Base-by-base conservation (phyloP, 1,284 basidiomycete genomes). In the Mycosarcoma maydis region DNA sequence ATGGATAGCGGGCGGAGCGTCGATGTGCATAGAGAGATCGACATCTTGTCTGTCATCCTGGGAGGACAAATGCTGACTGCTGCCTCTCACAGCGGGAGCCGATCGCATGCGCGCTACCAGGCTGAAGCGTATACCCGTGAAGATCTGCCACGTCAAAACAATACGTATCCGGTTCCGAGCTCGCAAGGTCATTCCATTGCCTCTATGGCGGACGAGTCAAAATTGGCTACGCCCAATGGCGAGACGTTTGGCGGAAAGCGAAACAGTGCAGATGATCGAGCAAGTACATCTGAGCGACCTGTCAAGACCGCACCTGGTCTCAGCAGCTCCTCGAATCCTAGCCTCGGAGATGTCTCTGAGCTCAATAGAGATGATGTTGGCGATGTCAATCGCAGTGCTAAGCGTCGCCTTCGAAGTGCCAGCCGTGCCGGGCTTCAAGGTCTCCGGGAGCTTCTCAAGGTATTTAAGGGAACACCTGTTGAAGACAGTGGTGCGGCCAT, bases 41-140 rank as follows among this genome's bases (percentile, higher is more conserved):
- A 76, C 48, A 76, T 76, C 34, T 30, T 76, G 8, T 62, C 72
- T 14, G 61, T 69, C 38, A 73, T 76, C 43, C 57, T 76, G 1
- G 72, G 73, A 3, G 57, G 59, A 4, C 34, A 60, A 3, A 65
- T 42, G 26, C 33, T 57, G 6, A 47, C 40, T 14, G 20, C 59
- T 9, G 29, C 34, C 8, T 39, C 64, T 26, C 36, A 32, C 9
- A 17, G 26, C 8, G 53, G 50, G 4, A n/a, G 23, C 20, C 30
- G 68, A 17, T 58, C 50, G 17, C 61, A 65, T 24, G 50, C 55
- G 11, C 61, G 61, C 11, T 65, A 58, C 32, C 49, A 62, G 23
- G 61, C 57, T 3, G 55, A 59, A n/a, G 42, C 59, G 30, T 58
- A 57, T 19, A 33, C 56, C 0, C 41, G 58, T 14, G 55, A 53